These are phyloP conservation scores for Manihot esculenta DNA, from an alignment of 441 rosid species.

Conservation along the genomic window DNA sequence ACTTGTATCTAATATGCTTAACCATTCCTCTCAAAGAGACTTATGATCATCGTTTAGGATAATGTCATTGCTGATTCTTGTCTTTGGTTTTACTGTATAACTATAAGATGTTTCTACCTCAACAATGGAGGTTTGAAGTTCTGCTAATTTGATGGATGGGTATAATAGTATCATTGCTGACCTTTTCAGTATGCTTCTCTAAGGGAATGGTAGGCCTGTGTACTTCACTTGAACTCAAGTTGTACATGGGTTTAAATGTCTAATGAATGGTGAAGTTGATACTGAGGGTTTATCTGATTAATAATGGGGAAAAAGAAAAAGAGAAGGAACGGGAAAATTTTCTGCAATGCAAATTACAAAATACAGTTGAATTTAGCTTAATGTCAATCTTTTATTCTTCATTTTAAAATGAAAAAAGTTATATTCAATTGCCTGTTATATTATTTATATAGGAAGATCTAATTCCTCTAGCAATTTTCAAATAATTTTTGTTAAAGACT, in stretches of 20 bases:
- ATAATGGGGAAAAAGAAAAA: background rate
- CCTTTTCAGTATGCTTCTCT: background rate
- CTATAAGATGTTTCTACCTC: background rate
- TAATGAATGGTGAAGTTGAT: background rate
- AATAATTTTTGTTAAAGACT: background rate
- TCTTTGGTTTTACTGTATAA: background rate
- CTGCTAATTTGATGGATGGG: slow-evolving; percentile 1
- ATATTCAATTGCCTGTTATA: background rate
- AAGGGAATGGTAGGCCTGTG: background rate
- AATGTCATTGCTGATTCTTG: background rate
- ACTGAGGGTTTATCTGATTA: background rate
- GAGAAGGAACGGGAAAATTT: background rate
- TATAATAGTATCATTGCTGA: background rate
- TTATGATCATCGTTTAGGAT: background rate
- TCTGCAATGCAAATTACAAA: background rate
- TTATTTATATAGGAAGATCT: background rate
- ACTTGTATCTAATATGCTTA: slow-evolving; percentile 2
- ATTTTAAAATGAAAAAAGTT: slow-evolving; percentile 4
- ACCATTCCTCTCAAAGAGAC: background rate
- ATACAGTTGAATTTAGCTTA: background rate
- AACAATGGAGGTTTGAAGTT: slow-evolving; percentile 9
- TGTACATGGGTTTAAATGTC: background rate
- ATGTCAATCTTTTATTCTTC: slow-evolving; percentile 2
- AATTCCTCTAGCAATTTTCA: background rate
- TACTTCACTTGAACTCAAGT: background rate